These are phyloP conservation scores for Dunaliella primolecta DNA, from an alignment of 139 green algal species.

Conservation along the genomic window DNA sequence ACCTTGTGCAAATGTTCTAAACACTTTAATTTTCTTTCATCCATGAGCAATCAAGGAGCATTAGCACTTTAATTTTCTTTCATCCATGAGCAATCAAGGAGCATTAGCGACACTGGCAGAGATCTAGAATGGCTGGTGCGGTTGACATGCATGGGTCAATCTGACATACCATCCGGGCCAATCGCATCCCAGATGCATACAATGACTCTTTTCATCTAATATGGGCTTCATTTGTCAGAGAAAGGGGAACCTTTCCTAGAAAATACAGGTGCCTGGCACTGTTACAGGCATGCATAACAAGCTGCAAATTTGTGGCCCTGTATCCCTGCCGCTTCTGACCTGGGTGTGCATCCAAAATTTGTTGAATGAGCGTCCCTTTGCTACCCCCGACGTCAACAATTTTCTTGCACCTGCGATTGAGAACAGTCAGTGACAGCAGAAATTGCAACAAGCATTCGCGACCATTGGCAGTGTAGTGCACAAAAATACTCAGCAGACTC, in stretches of 20 bases:
- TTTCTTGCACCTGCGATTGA: no score
- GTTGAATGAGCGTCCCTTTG: not conserved
- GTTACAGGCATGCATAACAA: not conserved
- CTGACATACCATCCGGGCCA: no score
- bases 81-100: no score
- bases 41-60: no score
- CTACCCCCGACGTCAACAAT: not conserved
- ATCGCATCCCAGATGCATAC: not conserved
- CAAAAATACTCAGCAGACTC: no score
- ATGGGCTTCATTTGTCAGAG: not conserved
- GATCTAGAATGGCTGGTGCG: not conserved
- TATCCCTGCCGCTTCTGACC: not conserved
- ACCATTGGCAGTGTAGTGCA: no score
- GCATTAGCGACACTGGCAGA: no score
- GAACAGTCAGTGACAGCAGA: no score
- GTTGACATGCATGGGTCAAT: not conserved
- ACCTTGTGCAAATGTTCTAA: no score
- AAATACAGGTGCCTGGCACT: not conserved
- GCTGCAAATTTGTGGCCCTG: not conserved
- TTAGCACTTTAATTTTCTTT: no score
- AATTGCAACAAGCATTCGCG: no score
- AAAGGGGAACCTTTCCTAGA: not conserved
- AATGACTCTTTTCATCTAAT: not conserved
- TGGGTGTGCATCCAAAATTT: not conserved
- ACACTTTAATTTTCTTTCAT: no score